A percentile compares a stretch with the other conserved stretches of the same genome.
phyloP scores from a whole-genome alignment of 805 yeast genomes.

The Cyberlindnera euphorbiae region DNA sequence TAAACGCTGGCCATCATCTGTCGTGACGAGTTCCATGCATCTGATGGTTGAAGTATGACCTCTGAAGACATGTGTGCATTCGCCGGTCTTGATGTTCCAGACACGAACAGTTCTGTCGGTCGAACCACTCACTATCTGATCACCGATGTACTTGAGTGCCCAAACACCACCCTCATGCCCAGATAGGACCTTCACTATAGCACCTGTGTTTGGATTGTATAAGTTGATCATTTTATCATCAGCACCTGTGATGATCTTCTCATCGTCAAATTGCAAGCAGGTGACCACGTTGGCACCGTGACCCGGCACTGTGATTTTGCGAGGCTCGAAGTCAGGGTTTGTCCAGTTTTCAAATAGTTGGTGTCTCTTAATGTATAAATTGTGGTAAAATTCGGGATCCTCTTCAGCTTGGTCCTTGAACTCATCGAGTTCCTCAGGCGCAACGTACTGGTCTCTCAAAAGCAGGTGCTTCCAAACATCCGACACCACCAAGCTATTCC shows the following conservation, averaged over 20 bases:
- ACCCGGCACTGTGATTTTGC: slow-evolving; percentile 58
- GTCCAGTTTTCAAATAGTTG: slow-evolving; percentile 62
- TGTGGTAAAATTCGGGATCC: slow-evolving; percentile 11
- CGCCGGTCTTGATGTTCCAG: slow-evolving; percentile 84
- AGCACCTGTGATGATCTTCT: slow-evolving; percentile 86
- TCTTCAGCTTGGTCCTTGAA: slow-evolving; percentile 1
- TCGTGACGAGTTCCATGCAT: slow-evolving; percentile 76
- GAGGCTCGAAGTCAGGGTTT: slow-evolving; percentile 65
- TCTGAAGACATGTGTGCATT: slow-evolving; percentile 84
- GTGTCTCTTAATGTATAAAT: slow-evolving; percentile 21
- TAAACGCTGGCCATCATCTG: slow-evolving; percentile 66
- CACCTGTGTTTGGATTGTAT: slow-evolving; percentile 72
- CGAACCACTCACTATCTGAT: slow-evolving; percentile 86
- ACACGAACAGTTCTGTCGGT: slow-evolving; percentile 92
- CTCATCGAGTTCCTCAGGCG: slow-evolving; percentile 40
- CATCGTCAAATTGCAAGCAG: slow-evolving; percentile 88
- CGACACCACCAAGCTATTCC: slow-evolving; percentile 63
- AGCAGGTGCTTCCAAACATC: slow-evolving; percentile 68
- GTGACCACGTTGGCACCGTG: slow-evolving; percentile 86
- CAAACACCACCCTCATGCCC: slow-evolving; percentile 99
- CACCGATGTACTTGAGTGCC: slow-evolving; percentile 87
- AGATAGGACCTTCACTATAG: slow-evolving; percentile 50
- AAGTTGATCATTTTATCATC: slow-evolving; percentile 82
- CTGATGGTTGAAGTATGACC: slow-evolving; percentile 94
- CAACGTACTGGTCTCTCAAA: slow-evolving; percentile 55